Evolutionary conservation across 2,329 filamentous ascomycete species (phyloP).

Genomic region (Clarireedia paspali): DNA sequence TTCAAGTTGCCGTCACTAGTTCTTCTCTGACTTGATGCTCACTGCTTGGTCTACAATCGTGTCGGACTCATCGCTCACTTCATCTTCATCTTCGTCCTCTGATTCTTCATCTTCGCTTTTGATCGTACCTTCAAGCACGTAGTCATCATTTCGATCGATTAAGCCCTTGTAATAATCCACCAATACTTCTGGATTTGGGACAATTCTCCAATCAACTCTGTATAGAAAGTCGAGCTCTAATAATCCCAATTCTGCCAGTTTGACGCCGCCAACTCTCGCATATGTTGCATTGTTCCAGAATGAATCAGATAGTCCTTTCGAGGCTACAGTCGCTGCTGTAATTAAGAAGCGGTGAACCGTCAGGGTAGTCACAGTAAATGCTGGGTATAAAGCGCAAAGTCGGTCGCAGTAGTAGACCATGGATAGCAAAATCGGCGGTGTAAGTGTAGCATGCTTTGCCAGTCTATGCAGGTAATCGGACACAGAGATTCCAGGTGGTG

Average conservation of each 20-base stretch:
- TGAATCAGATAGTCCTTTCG: slow-evolving; percentile 90
- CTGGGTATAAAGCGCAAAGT: slow-evolving; percentile 82
- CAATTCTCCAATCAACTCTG: slow-evolving; percentile 91
- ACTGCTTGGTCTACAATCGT: slow-evolving; percentile 25
- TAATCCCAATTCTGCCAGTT: slow-evolving; percentile 79
- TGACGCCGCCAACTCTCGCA: slow-evolving; percentile 86
- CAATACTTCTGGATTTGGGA: slow-evolving; percentile 87
- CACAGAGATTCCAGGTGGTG: slow-evolving; percentile 87
- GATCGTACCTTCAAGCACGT: slow-evolving; percentile 35
- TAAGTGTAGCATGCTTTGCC: slow-evolving; percentile 87
- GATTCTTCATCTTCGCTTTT: slow-evolving; percentile 9
- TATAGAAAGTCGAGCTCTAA: slow-evolving; percentile 91
- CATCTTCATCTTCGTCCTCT: slow-evolving; percentile 14
- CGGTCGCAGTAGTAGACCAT: slow-evolving; percentile 99
- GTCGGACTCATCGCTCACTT: slow-evolving; percentile 28
- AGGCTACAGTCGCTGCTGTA: slow-evolving; percentile 87
- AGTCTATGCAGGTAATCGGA: slow-evolving; percentile 87
- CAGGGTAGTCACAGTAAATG: slow-evolving; percentile 92
- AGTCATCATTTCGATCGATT: slow-evolving; percentile 58
- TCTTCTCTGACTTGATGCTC: slow-evolving; percentile 13
- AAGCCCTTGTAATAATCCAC: slow-evolving; percentile 89
- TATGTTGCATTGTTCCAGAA: slow-evolving; percentile 99
- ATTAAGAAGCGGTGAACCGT: slow-evolving; percentile 98
- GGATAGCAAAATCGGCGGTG: slow-evolving; percentile 86
- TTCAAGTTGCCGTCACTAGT: slow-evolving; percentile 17